Conservation (phyloP, 768 basidiomycete genomes). For the Pleurotus citrinopileatus region DNA sequence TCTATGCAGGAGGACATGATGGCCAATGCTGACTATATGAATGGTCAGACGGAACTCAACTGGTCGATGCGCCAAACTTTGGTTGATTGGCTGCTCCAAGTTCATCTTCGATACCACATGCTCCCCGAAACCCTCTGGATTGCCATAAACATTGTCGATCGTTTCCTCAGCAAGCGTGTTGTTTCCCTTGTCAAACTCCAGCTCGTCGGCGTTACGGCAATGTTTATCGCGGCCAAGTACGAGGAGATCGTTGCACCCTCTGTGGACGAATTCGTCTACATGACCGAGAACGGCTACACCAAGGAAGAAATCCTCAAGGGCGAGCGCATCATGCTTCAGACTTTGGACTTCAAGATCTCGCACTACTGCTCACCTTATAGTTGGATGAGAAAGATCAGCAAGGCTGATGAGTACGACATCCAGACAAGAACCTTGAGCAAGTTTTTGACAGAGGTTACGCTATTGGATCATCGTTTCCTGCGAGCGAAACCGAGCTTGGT, state of each 20-base stretch:
- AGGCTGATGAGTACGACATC: slow-evolving; percentile 97
- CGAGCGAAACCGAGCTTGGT: slow-evolving; percentile 90
- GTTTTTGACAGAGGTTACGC: slow-evolving; percentile 94
- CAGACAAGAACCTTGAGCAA: slow-evolving; percentile 97
- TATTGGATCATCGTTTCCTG: slow-evolving; percentile 91
- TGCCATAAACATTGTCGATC: slow-evolving; percentile 93
- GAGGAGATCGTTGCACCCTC: slow-evolving; percentile 98
- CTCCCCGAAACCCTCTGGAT: slow-evolving; percentile 99
- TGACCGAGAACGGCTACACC: slow-evolving; percentile 93
- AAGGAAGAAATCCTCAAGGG: slow-evolving; percentile 98
- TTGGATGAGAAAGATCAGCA: slow-evolving; percentile 98
- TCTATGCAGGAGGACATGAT: slow-evolving; percentile 69
- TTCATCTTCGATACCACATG: slow-evolving; percentile 98
- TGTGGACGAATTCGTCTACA: slow-evolving; percentile 97
- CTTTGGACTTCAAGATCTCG: slow-evolving; percentile 92
- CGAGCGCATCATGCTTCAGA: slow-evolving; percentile 93
- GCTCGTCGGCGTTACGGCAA: slow-evolving; percentile 96
- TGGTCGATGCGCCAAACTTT: slow-evolving; percentile 96
- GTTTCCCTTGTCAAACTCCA: slow-evolving; percentile 90
- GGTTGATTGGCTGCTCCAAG: slow-evolving; percentile 97
- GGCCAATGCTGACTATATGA: slow-evolving; percentile 94
- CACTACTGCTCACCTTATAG: slow-evolving; percentile 99
- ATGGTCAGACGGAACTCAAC: slow-evolving; percentile 84
- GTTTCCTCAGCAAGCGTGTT: slow-evolving; percentile 85
- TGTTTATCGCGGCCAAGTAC: slow-evolving; percentile 99